Evolutionary conservation across 2,329 filamentous ascomycete genomes (phyloP).

Genomic region (Achaetomium macrosporum): DNA sequence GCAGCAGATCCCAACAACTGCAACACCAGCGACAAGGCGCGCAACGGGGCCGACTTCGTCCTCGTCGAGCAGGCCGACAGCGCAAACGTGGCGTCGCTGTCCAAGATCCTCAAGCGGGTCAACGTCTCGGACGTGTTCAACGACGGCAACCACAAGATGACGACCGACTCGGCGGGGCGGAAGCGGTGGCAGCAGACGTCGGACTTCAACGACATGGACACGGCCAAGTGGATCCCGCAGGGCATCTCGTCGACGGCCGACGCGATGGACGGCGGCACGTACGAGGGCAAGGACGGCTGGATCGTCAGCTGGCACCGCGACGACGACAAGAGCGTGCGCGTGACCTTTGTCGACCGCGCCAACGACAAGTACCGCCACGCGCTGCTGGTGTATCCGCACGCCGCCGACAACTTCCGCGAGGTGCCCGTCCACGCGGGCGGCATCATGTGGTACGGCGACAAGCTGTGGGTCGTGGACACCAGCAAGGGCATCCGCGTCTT

Average conservation of each 20-base stretch:
- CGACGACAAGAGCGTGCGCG: conserved; percentile 27
- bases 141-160: conserved; percentile 24
- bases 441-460: conserved; percentile 33
- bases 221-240: conserved; percentile 32
- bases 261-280: conserved; percentile 27
- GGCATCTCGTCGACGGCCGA: conserved; percentile 33
- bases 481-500: conserved; percentile 32
- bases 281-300: conserved; percentile 31
- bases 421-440: conserved; percentile 33
- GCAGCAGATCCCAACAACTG: conserved; percentile 11
- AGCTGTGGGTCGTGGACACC: conserved; percentile 33
- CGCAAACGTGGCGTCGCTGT: conserved; percentile 20
- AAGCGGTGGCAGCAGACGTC: conserved; percentile 21
- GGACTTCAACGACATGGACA: conserved; percentile 29
- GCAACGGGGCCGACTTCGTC: conserved; percentile 25
- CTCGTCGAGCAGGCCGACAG: conserved; percentile 23
- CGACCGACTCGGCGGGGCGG: conserved; percentile 10
- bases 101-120: conserved; percentile 18
- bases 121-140: conserved; percentile 22
- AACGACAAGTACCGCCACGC: conserved; percentile 31
- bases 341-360: conserved; percentile 31
- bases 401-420: conserved; percentile 29
- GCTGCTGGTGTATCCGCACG: conserved; percentile 31
- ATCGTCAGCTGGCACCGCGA: conserved; percentile 32
- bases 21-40: conserved; percentile 15